Percentiles rank a stretch among this genome's conserved stretches.
These are phyloP conservation scores for Melaleuca quinquenervia DNA, from an alignment of 345 rosid genomes.

Conservation along the genomic window DNA sequence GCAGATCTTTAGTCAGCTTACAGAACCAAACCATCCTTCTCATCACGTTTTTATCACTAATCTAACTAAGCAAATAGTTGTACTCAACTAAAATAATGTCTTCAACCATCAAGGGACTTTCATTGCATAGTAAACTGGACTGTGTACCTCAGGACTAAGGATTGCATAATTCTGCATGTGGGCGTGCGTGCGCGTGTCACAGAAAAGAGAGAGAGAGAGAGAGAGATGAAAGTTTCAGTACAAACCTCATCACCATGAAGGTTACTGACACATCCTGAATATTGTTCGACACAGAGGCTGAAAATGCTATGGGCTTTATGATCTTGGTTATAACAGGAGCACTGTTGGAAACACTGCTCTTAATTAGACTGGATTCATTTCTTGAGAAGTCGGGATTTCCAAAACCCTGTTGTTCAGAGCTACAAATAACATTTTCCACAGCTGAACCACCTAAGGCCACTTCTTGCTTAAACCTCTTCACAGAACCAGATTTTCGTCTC, in stretches of 20 bases:
- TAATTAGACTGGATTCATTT: slow-evolving; percentile 21
- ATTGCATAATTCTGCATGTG: neutral
- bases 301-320: slow-evolving; percentile 60
- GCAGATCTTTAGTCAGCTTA: neutral
- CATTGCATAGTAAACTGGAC: neutral
- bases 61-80: neutral
- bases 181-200: no score
- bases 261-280: slow-evolving; percentile 67
- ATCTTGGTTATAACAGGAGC: slow-evolving; percentile 43
- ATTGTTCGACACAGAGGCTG: slow-evolving; percentile 47
- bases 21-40: neutral
- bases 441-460: slow-evolving; percentile 13
- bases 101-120: neutral
- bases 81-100: neutral
- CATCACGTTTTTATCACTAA: neutral
- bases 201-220: neutral
- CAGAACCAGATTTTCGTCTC: slow-evolving; percentile 89
- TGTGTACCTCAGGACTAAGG: neutral
- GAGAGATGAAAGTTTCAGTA: neutral
- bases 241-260: slow-evolving; percentile 75
- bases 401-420: slow-evolving; percentile 23
- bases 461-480: slow-evolving; percentile 89
- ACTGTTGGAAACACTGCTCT: slow-evolving; percentile 28
- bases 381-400: slow-evolving; percentile 27
- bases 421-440: slow-evolving; percentile 21